These are phyloP conservation scores for Poronia punctata DNA, from an alignment of 495 filamentous ascomycete species.

Conservation along the genomic window DNA sequence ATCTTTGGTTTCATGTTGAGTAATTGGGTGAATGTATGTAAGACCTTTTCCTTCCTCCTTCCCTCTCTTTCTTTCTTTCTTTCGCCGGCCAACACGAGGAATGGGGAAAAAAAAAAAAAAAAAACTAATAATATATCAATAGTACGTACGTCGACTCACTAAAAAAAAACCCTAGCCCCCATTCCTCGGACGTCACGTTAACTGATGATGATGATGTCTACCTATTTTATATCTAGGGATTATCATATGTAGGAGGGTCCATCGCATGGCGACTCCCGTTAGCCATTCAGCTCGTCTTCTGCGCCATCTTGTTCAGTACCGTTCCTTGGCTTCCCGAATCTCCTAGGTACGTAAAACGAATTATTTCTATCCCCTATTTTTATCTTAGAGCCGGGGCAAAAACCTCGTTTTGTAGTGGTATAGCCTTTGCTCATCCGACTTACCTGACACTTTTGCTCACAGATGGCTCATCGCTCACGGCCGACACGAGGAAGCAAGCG, in stretches of 20 bases:
- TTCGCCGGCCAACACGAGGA: too few relatives aligned
- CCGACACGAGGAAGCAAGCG: conserved; percentile 25
- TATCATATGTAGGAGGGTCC: conserved; percentile 42
- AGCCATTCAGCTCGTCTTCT: conserved; percentile 41
- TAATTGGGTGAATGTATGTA: conserved; percentile 42
- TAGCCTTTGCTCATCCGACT: too few relatives aligned
- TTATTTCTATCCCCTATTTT: neutral
- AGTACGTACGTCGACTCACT: neutral
- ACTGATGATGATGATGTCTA: too few relatives aligned
- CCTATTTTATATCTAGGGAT: conserved; percentile 49
- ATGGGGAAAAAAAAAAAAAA: too few relatives aligned
- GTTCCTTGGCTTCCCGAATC: conserved; percentile 34
- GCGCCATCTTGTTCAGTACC: conserved; percentile 26
- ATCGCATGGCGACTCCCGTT: conserved; percentile 35
- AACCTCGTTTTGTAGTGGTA: too few relatives aligned
- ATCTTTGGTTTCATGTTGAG: conserved; percentile 58
- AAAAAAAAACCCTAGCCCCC: too few relatives aligned
- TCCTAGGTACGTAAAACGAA: conserved; percentile 15
- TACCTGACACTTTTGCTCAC: neutral
- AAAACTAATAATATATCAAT: neutral
- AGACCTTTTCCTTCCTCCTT: conserved; percentile 13
- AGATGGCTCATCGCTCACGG: conserved; percentile 36
- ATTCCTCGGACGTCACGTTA: too few relatives aligned
- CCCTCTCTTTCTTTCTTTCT: too few relatives aligned
- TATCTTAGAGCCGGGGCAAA: too few relatives aligned